Conservation (phyloP, 352 stramenopile genomes). For the Phytopythium kandeliae region DNA sequence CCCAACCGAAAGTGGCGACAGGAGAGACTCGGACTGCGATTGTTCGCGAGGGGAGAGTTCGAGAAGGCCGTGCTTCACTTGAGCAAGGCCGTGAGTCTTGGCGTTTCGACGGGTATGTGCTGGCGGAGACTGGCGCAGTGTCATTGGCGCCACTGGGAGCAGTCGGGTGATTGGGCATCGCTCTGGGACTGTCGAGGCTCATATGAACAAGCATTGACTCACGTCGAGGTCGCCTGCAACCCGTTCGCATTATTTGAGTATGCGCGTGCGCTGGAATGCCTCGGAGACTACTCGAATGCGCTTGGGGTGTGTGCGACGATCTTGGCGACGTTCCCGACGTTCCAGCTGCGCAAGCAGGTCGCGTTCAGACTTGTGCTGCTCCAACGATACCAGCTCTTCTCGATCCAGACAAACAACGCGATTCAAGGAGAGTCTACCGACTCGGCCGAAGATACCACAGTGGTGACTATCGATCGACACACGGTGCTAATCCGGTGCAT, state of each 20-base stretch:
- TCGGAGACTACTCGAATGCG: constrained; percentile 41
- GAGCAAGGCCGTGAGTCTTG: constrained; percentile 41
- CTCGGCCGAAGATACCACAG: not conserved
- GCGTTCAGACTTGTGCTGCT: constrained; percentile 47
- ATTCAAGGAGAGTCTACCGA: not conserved
- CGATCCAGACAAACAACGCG: not conserved
- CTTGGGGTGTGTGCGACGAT: constrained; percentile 43
- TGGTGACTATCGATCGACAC: constrained; percentile 7
- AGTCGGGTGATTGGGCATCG: constrained; percentile 43
- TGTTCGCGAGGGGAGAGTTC: constrained; percentile 41
- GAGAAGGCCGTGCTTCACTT: constrained; percentile 37
- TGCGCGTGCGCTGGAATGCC: constrained; percentile 37
- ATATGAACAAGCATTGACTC: constrained; percentile 48
- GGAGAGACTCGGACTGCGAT: constrained; percentile 48
- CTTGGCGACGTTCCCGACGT: constrained; percentile 46
- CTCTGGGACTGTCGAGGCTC: constrained; percentile 56
- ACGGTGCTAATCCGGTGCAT: constrained; percentile 38
- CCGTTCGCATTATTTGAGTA: constrained; percentile 47
- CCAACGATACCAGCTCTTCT: constrained; percentile 51
- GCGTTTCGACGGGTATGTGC: constrained; percentile 24
- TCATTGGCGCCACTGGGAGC: constrained; percentile 39
- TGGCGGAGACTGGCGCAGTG: constrained; percentile 59
- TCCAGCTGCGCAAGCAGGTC: constrained; percentile 29
- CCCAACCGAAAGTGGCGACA: constrained; percentile 57
- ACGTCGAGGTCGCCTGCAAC: constrained; percentile 43